phyloP scores from a whole-genome alignment of 2,329 filamentous ascomycete species.

The Calonectria pseudoturangicola region DNA sequence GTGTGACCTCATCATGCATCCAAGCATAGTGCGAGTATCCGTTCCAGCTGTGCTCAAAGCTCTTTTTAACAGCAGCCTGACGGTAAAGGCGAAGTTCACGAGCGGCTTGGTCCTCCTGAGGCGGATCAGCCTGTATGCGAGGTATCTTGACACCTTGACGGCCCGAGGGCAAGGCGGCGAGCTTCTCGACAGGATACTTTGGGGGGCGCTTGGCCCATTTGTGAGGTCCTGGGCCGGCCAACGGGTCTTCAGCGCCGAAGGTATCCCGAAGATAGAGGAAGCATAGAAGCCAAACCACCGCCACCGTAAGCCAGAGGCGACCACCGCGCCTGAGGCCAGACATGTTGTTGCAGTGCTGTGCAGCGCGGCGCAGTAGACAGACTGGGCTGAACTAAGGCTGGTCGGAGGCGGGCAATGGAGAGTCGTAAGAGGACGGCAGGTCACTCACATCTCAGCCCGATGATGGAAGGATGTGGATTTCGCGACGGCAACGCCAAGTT shows the following conservation, averaged over 20 bases:
- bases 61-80: conserved; percentile 66
- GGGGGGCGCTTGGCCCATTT: conserved; percentile 50
- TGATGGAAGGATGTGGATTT: conserved; percentile 31
- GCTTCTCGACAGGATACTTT: conserved; percentile 51
- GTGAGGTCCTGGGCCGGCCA: conserved; percentile 49
- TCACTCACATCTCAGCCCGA: conserved; percentile 39
- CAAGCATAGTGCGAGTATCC: conserved; percentile 78
- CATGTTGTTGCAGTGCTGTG: conserved; percentile 27
- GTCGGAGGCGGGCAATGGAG: conserved; percentile 26
- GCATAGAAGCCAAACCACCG: conserved; percentile 50
- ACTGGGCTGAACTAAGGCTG: conserved; percentile 30
- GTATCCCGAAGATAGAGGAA: conserved; percentile 53
- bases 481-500: conserved; percentile 20
- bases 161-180: conserved; percentile 59
- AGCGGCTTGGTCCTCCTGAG: conserved; percentile 54
- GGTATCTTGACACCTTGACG: conserved; percentile 50
- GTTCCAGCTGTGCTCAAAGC: conserved; percentile 74
- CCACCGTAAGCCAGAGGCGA: conserved; percentile 53
- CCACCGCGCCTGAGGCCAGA: conserved; percentile 47
- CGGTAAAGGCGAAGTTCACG: conserved; percentile 61
- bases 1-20: conserved; percentile 77
- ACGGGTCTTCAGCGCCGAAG: conserved; percentile 49
- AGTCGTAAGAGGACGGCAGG: conserved; percentile 25
- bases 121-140: conserved; percentile 57
- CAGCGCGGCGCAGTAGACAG: conserved; percentile 23